phyloP scores from a whole-genome alignment of 768 basidiomycete species.

The Fistulinella prunicolor region DNA sequence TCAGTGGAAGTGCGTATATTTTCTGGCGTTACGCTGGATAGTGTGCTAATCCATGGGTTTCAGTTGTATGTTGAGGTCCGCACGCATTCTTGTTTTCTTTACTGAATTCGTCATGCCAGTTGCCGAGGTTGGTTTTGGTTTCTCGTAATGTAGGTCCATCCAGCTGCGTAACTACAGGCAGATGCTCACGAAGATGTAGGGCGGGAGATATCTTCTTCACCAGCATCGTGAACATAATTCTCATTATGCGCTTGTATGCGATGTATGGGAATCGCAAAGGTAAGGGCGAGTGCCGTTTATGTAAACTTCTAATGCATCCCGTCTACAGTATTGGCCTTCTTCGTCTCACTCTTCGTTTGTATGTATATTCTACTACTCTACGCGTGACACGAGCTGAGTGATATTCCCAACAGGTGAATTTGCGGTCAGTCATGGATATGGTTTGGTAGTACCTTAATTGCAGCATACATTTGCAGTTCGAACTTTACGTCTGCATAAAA shows the following conservation, averaged over 20 bases:
- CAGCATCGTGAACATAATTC: slow-evolving; percentile 2
- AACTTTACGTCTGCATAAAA: slow-evolving; percentile 2
- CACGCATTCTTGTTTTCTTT: not conserved
- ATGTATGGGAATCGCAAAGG: slow-evolving; percentile 3
- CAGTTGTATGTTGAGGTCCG: slow-evolving; percentile 1
- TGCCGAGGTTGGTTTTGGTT: not conserved
- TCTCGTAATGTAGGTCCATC: not conserved
- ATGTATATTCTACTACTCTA: not conserved
- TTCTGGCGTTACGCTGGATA: not conserved
- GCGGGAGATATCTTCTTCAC: slow-evolving; percentile 5
- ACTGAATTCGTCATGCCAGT: not conserved
- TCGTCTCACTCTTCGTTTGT: not conserved
- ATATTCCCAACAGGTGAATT: slow-evolving; percentile 1
- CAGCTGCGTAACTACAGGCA: too few species aligned
- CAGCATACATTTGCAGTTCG: slow-evolving; percentile 1
- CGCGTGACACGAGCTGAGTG: not conserved
- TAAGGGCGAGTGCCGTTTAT: not conserved
- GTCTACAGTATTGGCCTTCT: not conserved
- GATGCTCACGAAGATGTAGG: not conserved
- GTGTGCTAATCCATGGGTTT: not conserved
- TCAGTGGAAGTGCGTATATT: not conserved
- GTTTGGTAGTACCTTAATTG: not conserved
- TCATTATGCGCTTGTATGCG: slow-evolving; percentile 3
- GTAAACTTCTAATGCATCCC: not conserved
- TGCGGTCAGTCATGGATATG: not conserved